Evolutionary conservation across 2,329 filamentous ascomycete genomes (phyloP), one percentile per base, ranked within the genome.

Genomic region (Xylaria polymorpha): DNA sequence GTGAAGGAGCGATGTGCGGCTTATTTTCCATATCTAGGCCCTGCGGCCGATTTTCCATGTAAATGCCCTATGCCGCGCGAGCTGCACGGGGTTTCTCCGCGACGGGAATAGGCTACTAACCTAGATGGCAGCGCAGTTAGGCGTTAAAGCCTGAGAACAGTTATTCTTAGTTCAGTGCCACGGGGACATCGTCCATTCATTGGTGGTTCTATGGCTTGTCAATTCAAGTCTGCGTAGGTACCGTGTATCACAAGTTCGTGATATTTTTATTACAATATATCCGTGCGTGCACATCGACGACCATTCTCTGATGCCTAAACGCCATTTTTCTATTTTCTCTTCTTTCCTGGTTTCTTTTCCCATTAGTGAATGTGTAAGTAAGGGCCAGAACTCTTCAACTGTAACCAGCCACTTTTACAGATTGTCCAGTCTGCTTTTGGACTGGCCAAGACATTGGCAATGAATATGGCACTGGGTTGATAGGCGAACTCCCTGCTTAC

Each of bases 1-100:
- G 57, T 29, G 15, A 61, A 44, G 50, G 51, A 58, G 22, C 8
- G 32, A 58, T 35, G 32, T 35, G 46, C 65, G n/a, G 59, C 59
- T 61, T 46, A 56, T 44, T 46, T 25, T 15, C 22, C 32, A 53
- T 32, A 14, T 37, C 25, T 59, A 9, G 6, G 10, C 20, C 22
- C 25, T 29, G 14, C 44, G 35, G 20, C 22, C 39, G 29, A 53
- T 41, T 46, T 18, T n/a, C 12, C 15, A 41, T 18, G 8, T 43
- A 9, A n/a, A 4, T 39, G 12, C 10, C 53, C n/a, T 56, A 6
- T 22, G 18, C n/a, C n/a, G 18, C 12, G 9, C 29, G 8, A 43
- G 25, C 56, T 44, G 39, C 39, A 14, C 12, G 7, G 44, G 22
- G 14, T 18, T 4, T 10, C 20, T 25, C 35, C 29, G n/a, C 48